Base-by-base conservation (phyloP, 202 grass and related monocot genomes). In the Hordeum pubiflorum region DNA sequence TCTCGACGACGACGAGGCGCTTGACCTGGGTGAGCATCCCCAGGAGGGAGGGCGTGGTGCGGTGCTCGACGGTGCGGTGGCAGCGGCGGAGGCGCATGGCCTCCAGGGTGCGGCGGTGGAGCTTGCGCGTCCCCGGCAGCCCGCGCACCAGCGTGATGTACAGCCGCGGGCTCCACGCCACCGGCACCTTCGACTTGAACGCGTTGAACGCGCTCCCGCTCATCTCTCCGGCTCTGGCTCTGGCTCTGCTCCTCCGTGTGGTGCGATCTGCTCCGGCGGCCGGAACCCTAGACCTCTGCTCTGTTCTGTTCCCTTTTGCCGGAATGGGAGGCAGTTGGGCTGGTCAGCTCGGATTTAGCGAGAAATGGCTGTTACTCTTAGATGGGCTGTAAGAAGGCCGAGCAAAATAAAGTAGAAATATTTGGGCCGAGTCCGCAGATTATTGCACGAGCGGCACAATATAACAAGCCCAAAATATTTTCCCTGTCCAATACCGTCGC, bases 11-110 rank as follows among this genome's bases (percentile, higher is more conserved):
- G 44, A 97, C 86, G 76, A 97, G 84, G 83, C 94, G 89, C 84
- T 97, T 97, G 69, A 94, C 90, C 92, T 97, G 94, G n/a, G 89
- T 94, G 71, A 97, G 86, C 94, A 97, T 97, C 0, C 94, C 94
- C 41, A 97, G 90, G 34, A 97, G 88, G 55, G 94, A 97, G 5
- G 94, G 94, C 24, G 94, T 97, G 79, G 86, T 97, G 26, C 90
- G 91, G 84, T 97, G 94, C 40, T 87, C 85, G 29, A 97, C 94
- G 72, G 92, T 97, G 64, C 90, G 90, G 86, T 97, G 75, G 88
- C 90, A 97, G 40, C 89, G 84, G 75, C 94, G 94, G 88, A 97
- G 94, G 59, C 94, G 87, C 94, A 97, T 97, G 75, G 94, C 94
- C 79, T 94, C 94, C 7, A 97, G 91, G 55, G 94, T 97, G 75